Percentiles rank a stretch among this genome's conserved stretches.
Conservation (phyloP, 78 protist genomes). For the Acrasis kona region DNA sequence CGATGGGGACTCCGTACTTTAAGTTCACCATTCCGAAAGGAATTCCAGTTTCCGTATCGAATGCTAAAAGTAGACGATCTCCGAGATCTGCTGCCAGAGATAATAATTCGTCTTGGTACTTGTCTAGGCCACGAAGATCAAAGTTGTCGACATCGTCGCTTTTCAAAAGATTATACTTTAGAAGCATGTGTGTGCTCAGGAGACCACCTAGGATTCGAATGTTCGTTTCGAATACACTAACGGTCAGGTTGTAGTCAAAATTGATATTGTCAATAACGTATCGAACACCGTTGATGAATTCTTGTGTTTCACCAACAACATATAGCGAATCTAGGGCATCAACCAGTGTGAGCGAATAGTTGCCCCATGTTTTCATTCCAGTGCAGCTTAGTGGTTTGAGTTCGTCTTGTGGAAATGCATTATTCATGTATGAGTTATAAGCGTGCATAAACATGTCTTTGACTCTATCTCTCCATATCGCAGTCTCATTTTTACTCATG, state of each 20-base stretch:
- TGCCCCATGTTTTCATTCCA: constrained; percentile 12
- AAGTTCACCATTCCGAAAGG: constrained; percentile 83
- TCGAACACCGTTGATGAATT: constrained; percentile 1
- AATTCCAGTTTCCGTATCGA: constrained; percentile 82
- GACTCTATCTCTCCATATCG: constrained; percentile 7
- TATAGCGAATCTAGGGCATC: constrained; percentile 43
- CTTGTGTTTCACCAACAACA: constrained; percentile 3
- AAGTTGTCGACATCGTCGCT: not conserved
- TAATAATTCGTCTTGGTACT: constrained; percentile 50
- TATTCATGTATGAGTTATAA: constrained; percentile 35
- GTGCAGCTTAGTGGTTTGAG: constrained; percentile 51
- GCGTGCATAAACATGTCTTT: constrained; percentile 55
- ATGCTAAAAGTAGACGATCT: constrained; percentile 69
- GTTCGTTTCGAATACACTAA: constrained; percentile 87
- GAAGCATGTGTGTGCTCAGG: constrained; percentile 27
- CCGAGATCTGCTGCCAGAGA: constrained; percentile 67
- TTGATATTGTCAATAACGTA: not conserved
- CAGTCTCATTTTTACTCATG: not conserved
- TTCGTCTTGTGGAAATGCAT: constrained; percentile 74
- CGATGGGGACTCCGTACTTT: constrained; percentile 55
- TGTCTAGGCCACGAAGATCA: not conserved
- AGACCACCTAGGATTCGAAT: constrained; percentile 88
- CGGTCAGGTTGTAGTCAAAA: constrained; percentile 55
- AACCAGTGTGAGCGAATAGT: constrained; percentile 22
- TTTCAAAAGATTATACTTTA: not conserved